phyloP scores from a whole-genome alignment of 1,139 yeast species.

The Yamadazyma spencermartinsiae region DNA sequence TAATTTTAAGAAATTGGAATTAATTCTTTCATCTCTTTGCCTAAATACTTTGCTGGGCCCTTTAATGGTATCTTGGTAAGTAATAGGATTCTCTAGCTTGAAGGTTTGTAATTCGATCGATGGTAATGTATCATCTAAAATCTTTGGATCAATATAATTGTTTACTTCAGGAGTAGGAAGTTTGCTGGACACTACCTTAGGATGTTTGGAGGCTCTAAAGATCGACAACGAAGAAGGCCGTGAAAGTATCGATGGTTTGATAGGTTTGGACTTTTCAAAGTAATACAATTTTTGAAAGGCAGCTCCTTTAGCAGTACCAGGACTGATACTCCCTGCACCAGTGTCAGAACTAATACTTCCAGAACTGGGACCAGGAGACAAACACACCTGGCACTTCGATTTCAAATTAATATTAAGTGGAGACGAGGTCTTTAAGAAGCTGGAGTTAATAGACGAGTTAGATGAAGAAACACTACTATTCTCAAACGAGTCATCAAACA shows the following conservation, averaged over 20 bases:
- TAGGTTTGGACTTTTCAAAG: not conserved
- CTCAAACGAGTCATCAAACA: conserved; percentile 15
- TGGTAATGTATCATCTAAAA: conserved; percentile 3
- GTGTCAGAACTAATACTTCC: not conserved
- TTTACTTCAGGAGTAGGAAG: not conserved
- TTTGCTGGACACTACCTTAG: not conserved
- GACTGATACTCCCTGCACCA: not conserved
- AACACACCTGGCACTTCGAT: not conserved
- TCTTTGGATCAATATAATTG: conserved; percentile 1
- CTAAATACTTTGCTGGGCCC: conserved; percentile 20
- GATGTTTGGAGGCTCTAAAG: not conserved
- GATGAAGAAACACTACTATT: conserved; percentile 4
- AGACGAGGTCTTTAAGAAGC: conserved; percentile 1
- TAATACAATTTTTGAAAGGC: not conserved
- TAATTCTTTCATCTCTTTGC: conserved; percentile 48
- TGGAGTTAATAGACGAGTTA: conserved; percentile 1
- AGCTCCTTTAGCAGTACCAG: not conserved
- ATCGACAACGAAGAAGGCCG: not conserved
- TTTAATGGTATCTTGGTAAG: not conserved
- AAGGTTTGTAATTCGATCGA: conserved; percentile 8
- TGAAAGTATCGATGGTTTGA: not conserved
- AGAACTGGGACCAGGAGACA: not conserved
- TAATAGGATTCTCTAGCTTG: conserved; percentile 4
- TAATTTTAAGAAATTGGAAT: conserved; percentile 43
- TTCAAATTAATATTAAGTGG: conserved; percentile 5